phyloP scores from a whole-genome alignment of 257 asterid species.

The Plectranthus barbatus region DNA sequence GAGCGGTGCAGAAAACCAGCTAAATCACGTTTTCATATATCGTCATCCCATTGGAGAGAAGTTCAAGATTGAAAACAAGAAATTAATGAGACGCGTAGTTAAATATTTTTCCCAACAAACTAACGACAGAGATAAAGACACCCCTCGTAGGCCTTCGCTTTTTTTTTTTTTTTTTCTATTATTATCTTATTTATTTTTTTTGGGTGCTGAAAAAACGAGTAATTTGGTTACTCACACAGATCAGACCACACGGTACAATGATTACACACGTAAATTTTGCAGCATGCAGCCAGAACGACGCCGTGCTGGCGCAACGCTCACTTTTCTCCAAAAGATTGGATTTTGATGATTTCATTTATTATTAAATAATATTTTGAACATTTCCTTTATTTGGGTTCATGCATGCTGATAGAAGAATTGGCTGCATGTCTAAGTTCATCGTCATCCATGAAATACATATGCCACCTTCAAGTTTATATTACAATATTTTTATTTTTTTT shows the following conservation, averaged over 20 bases:
- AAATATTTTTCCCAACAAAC: background rate
- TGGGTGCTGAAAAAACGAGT: background rate
- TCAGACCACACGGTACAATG: background rate
- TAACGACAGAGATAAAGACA: background rate
- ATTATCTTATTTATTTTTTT: too few species aligned
- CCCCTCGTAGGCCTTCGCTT: background rate
- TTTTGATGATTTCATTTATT: too few species aligned
- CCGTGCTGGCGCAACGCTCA: too few species aligned
- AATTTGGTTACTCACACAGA: background rate
- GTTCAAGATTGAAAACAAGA: background rate
- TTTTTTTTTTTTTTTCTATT: background rate
- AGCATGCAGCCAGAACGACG: slow-evolving; percentile 1
- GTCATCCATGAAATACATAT: too few species aligned
- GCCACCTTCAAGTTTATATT: too few species aligned
- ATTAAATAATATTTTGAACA: too few species aligned
- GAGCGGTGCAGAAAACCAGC: background rate
- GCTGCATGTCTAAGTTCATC: too few species aligned
- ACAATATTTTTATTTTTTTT: too few species aligned
- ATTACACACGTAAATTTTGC: background rate
- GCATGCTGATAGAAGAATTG: too few species aligned
- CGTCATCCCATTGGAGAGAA: background rate
- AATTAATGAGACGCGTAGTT: background rate
- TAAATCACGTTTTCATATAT: background rate
- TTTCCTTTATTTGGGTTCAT: too few species aligned
- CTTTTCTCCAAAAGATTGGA: too few species aligned